A percentile compares a stretch with the other conserved stretches of the same genome.
These are phyloP conservation scores for Coriaria nepalensis DNA, from an alignment of 306 rosid species.

Conservation along the genomic window DNA sequence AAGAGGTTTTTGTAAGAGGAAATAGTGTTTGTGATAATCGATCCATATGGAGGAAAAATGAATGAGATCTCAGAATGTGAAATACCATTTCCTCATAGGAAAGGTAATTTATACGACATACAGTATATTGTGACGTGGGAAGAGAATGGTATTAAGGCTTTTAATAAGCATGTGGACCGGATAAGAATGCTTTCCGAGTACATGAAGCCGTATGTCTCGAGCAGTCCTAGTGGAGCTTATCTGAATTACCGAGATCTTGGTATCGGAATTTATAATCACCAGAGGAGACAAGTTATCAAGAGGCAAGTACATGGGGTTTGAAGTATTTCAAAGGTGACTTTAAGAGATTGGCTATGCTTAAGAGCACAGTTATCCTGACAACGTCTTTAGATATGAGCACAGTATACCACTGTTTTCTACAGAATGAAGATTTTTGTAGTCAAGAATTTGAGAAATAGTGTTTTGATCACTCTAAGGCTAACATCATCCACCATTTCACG, in stretches of 20 bases:
- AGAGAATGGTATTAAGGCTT: slow-evolving; percentile 19
- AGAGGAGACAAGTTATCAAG: slow-evolving; percentile 24
- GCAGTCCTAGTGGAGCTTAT: slow-evolving; percentile 63
- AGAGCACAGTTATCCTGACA: slow-evolving; percentile 60
- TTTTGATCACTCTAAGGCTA: slow-evolving; percentile 13
- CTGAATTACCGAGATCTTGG: slow-evolving; percentile 83
- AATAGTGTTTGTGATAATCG: slow-evolving; percentile 34
- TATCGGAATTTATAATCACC: slow-evolving; percentile 56
- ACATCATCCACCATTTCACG: neutral
- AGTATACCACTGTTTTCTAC: slow-evolving; percentile 64
- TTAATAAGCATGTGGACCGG: slow-evolving; percentile 47
- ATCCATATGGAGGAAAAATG: slow-evolving; percentile 79
- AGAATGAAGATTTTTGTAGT: slow-evolving; percentile 9
- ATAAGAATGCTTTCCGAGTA: slow-evolving; percentile 58
- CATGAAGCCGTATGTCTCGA: slow-evolving; percentile 60
- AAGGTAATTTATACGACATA: slow-evolving; percentile 51
- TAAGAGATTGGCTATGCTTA: slow-evolving; percentile 41
- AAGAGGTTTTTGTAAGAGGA: slow-evolving; percentile 45
- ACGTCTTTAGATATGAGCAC: slow-evolving; percentile 82
- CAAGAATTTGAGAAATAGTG: neutral
- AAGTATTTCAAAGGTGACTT: slow-evolving; percentile 70
- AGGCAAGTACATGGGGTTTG: slow-evolving; percentile 59
- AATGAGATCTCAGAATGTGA: slow-evolving; percentile 37
- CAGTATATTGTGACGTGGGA: slow-evolving; percentile 48
- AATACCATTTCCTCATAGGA: slow-evolving; percentile 68